Evolutionary conservation across 2,329 filamentous ascomycete genomes (phyloP).

Genomic region (Penicillium decumbens): DNA sequence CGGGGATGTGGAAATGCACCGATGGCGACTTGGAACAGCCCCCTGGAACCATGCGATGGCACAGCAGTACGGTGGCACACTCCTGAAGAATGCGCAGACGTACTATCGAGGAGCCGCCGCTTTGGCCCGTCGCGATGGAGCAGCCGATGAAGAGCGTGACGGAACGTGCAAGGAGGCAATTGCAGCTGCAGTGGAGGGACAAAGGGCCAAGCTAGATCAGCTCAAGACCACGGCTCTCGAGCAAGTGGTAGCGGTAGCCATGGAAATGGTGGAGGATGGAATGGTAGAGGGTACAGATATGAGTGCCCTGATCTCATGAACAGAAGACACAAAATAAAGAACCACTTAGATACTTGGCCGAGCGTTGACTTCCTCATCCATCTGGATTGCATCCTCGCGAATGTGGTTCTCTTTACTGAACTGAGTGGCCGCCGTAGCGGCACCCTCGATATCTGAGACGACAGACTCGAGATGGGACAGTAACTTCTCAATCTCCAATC

Average conservation of each 20-base stretch:
- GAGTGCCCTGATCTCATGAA: conserved; percentile 32
- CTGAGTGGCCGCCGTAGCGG: conserved; percentile 41
- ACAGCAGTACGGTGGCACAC: conserved; percentile 42
- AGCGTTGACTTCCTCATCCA: conserved; percentile 41
- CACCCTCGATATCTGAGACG: conserved; percentile 54
- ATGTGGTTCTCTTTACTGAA: conserved; percentile 37
- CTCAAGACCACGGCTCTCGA: conserved; percentile 34
- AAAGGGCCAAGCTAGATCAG: conserved; percentile 38
- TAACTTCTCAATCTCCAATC: conserved; percentile 54
- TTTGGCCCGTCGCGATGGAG: conserved; percentile 39
- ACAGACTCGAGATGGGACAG: conserved; percentile 53
- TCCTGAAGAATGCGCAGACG: conserved; percentile 54
- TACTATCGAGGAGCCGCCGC: conserved; percentile 54
- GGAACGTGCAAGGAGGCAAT: conserved; percentile 48
- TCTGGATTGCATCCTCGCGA: conserved; percentile 41
- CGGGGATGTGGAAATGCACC: conserved; percentile 54
- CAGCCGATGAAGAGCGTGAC: conserved; percentile 41
- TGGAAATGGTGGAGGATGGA: conserved; percentile 53
- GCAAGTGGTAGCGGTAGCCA: conserved; percentile 42
- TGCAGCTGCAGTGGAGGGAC: conserved; percentile 43
- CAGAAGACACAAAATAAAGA: not conserved
- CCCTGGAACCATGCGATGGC: conserved; percentile 43
- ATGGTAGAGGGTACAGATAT: conserved; percentile 39
- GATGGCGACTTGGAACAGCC: conserved; percentile 48
- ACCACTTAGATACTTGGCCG: conserved; percentile 25